Base-by-base conservation (phyloP, 257 asterid genomes). In the Nicotiana tomentosiformis region DNA sequence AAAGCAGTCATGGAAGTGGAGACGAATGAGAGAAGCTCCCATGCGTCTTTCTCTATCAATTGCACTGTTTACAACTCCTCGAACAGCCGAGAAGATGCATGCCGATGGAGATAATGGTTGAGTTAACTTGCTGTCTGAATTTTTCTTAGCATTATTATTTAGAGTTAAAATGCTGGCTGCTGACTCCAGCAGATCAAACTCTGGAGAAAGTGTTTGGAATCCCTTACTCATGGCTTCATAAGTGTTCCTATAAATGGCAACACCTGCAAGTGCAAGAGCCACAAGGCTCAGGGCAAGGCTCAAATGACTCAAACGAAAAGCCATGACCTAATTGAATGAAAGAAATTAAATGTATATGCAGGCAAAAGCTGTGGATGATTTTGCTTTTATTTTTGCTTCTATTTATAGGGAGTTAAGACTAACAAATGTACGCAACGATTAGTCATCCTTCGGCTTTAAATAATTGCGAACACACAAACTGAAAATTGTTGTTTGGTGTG, bases 21-120 rank as follows among this genome's bases (percentile, higher is more conserved):
- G 83, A 1, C 83, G 83, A 30, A 81, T 81, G 66, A 81, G 83
- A 30, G 83, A 81, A 30, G 83, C 83, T 10, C 83, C 83, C 83
- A 81, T 81, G 32, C 83, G 77, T 7, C n/a, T 29, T 49, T 81
- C 83, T 4, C 32, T 18, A 29, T 66, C 32, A 49, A 81, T 81
- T 20, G 78, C 83, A 15, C 23, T 70, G 35, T 43, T 20, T 5
- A 81, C 83, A 4, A 81, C 66, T 17, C 7, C 39, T 51, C 9
- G 17, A 3, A 74, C 61, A 23, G 79, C 62, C 15, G 79, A 74
- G 39, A 74, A 74, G 15, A 74, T 33, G 14, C 79, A 74, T 12
- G 61, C 4, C 1, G 51, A 20, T 18, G 10, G 79, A 46, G 61
- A 11, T 69, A 69, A 43, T 70, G 23, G 78, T 20, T 72, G 79